Conservation (phyloP, 2,329 filamentous ascomycete genomes). For the Akanthomyces dipterigenus region DNA sequence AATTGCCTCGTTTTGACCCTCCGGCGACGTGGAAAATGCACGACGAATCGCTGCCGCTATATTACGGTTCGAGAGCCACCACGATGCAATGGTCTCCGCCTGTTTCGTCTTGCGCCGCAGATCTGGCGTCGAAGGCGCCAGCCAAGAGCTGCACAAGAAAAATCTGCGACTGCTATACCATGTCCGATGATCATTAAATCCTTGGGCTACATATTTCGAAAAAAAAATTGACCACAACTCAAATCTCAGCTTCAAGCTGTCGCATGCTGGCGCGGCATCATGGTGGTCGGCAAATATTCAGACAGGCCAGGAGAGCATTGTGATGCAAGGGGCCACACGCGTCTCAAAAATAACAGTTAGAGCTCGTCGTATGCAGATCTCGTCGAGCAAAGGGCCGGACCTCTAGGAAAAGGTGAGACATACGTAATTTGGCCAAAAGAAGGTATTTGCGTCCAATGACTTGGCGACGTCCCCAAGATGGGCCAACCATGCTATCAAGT, state of each 20-base stretch:
- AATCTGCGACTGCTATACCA: neutral
- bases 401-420: neutral
- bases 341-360: neutral
- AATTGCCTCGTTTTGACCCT: neutral
- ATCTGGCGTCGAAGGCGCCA: neutral
- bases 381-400: neutral
- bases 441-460: too few species aligned
- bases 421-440: neutral
- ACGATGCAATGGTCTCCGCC: neutral
- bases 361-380: neutral
- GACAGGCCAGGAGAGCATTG: neutral
- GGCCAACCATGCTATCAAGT: neutral
- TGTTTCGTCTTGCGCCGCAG: conserved; percentile 2
- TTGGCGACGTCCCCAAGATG: neutral
- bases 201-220: neutral
- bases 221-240: neutral
- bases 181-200: neutral
- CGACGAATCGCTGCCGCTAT: neutral
- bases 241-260: neutral
- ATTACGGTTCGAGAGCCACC: neutral
- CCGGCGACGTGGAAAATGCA: neutral
- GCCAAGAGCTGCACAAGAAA: neutral
- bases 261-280: neutral
- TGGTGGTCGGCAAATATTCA: neutral
- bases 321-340: neutral